Evolutionary conservation across 2,329 filamentous ascomycete genomes (phyloP).

Genomic region (Pseudogymnoascus sp.): DNA sequence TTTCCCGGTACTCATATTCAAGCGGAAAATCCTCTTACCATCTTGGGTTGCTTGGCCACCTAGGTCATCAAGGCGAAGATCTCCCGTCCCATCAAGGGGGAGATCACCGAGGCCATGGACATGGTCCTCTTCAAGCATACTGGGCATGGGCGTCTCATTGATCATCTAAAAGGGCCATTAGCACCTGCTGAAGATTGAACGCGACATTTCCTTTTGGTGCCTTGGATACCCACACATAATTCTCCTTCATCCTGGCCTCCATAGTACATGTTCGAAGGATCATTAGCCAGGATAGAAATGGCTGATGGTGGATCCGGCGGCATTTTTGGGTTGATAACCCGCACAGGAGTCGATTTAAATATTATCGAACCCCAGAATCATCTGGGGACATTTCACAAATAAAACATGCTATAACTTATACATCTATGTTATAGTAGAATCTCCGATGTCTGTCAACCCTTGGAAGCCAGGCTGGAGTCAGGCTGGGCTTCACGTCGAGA

Average conservation of each 20-base stretch:
- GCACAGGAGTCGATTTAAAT: background rate
- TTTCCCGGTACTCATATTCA: background rate
- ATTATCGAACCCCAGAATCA: slow-evolving; percentile 5
- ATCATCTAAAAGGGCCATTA: slow-evolving; percentile 9
- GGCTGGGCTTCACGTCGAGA: background rate
- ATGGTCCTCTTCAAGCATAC: slow-evolving; percentile 40
- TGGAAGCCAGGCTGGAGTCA: background rate
- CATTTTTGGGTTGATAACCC: slow-evolving; percentile 14
- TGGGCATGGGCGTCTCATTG: slow-evolving; percentile 26
- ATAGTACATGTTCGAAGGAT: slow-evolving; percentile 23
- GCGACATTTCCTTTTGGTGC: background rate
- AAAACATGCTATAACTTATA: slow-evolving; percentile 3
- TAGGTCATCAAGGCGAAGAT: slow-evolving; percentile 23
- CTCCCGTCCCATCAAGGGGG: slow-evolving; percentile 37
- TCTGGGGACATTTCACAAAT: slow-evolving; percentile 4
- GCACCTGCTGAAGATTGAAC: background rate
- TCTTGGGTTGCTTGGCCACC: slow-evolving; percentile 15
- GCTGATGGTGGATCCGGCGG: slow-evolving; percentile 19
- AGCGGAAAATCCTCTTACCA: background rate
- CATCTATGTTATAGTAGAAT: slow-evolving; percentile 6
- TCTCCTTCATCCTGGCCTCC: background rate
- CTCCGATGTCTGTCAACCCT: background rate
- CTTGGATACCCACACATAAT: background rate
- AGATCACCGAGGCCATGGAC: slow-evolving; percentile 34
- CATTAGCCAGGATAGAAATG: slow-evolving; percentile 21